Percentiles rank a stretch among this genome's conserved stretches.
Conservation (phyloP, 2,329 filamentous ascomycete species). For the Exophiala xenobiotica region DNA sequence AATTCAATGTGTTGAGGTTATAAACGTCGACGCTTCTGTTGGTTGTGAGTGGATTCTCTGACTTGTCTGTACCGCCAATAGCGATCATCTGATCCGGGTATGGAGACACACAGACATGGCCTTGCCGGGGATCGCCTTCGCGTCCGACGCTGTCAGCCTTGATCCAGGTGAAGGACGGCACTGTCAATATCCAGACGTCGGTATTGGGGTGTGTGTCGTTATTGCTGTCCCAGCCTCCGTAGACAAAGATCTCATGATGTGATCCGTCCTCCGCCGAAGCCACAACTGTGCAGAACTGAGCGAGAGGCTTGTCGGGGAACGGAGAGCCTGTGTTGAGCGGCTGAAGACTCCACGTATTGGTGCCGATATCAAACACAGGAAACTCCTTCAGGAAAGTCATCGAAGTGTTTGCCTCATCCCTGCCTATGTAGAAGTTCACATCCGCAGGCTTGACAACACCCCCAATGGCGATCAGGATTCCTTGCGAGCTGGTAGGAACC, state of each 20-base stretch:
- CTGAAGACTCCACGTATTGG: constrained; percentile 38
- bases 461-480: constrained; percentile 40
- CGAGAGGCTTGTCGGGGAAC: constrained; percentile 30
- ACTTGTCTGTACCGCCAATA: constrained; percentile 34
- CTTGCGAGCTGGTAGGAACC: constrained; percentile 43
- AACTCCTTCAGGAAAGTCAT: constrained; percentile 35
- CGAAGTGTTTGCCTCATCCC: constrained; percentile 5
- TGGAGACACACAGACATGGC: constrained; percentile 36
- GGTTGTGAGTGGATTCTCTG: neutral
- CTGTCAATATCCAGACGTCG: constrained; percentile 36
- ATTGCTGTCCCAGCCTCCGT: constrained; percentile 35
- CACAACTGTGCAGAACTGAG: constrained; percentile 43
- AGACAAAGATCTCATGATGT: constrained; percentile 38
- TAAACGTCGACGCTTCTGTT: constrained; percentile 47
- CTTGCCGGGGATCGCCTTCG: constrained; percentile 26
- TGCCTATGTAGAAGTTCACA: neutral
- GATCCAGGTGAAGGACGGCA: constrained; percentile 21
- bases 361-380: constrained; percentile 39
- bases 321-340: constrained; percentile 36
- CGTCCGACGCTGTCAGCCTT: neutral
- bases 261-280: constrained; percentile 38
- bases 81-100: constrained; percentile 52
- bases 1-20: constrained; percentile 37
- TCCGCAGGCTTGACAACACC: constrained; percentile 32
- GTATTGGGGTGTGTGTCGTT: constrained; percentile 27